phyloP scores from a whole-genome alignment of 352 stramenopile genomes.

The Paralagenidium karlingii region DNA sequence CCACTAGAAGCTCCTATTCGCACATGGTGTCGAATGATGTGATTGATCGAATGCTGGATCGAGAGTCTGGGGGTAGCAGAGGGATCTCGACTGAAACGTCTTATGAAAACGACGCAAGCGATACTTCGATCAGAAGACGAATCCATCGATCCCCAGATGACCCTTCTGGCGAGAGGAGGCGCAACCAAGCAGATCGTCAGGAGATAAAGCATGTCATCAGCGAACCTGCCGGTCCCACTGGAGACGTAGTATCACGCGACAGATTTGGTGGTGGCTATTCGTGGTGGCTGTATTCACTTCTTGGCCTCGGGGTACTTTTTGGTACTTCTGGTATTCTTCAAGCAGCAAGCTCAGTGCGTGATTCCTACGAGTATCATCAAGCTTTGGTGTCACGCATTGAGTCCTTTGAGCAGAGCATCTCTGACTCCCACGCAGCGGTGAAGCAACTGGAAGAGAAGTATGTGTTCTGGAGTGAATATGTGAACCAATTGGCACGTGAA shows the following conservation, averaged over 20 bases:
- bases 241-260: conserved; percentile 10
- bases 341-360: conserved; percentile 28
- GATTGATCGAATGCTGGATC: too few species aligned
- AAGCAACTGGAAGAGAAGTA: conserved; percentile 58
- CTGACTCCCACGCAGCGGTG: conserved; percentile 50
- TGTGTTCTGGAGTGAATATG: conserved; percentile 56
- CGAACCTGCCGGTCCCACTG: conserved; percentile 8
- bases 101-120: too few species aligned
- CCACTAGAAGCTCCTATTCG: too few species aligned
- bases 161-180: too few species aligned
- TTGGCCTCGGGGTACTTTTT: conserved; percentile 35
- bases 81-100: too few species aligned
- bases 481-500: conserved; percentile 49
- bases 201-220: conserved; percentile 1
- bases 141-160: too few species aligned
- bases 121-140: too few species aligned
- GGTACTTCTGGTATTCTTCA: conserved; percentile 32
- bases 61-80: too few species aligned
- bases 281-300: conserved; percentile 12
- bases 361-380: conserved; percentile 52
- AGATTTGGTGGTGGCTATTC: conserved; percentile 13
- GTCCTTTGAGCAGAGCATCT: conserved; percentile 47
- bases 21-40: too few species aligned
- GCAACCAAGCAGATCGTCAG: not conserved
- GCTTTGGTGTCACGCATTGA: conserved; percentile 37